Base-by-base conservation (phyloP, 805 yeast species). In the Yueomyces sp. region DNA sequence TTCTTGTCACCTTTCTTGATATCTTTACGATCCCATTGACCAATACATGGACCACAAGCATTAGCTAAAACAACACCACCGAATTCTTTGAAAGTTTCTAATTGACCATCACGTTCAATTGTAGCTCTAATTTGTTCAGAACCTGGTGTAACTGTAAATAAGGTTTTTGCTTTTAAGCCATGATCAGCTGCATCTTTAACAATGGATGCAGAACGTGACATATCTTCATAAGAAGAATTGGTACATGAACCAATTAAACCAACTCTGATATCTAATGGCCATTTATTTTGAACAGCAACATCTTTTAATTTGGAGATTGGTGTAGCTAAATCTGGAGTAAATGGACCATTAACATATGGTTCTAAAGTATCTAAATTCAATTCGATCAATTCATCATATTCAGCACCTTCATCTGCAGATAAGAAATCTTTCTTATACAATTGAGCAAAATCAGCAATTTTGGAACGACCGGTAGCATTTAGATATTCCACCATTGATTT, bases 31-130 rank as follows among this genome's bases (percentile, higher is more conserved):
- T 88, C 96, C 97, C 97, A 90, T 74, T 90, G 96, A 61, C 97
- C 97, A 63, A 88, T 90, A 72, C 98, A 90, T 59, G 97, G 98
- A 54, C 98, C 98, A 74, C 98, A 90, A 26, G 98, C 98, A 64
- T 90, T 90, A 44, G 97, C 96, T 54, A 90, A 74, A 39, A 90
- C 95, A 47, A 77, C 73, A 53, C 95, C 98, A 47, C 97, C 97
- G 56, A 79, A 81, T 44, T 81, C 77, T 63, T 81, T 79, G 63
- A 90, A 87, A 38, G 81, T 77, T 40, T 81, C 72, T 49, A 84
- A 76, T 59, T 83, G 77, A 46, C 97, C 97, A 66, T 90, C 97
- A 67, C 95, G 82, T 64, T 82, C 96, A 65, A 90, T 90, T 52
- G 97, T 90, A 52, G 97, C 96, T 72, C 97, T 85, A 54, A 90